Conservation (phyloP, 345 rosid genomes). For the Lenwebbia sp. region DNA sequence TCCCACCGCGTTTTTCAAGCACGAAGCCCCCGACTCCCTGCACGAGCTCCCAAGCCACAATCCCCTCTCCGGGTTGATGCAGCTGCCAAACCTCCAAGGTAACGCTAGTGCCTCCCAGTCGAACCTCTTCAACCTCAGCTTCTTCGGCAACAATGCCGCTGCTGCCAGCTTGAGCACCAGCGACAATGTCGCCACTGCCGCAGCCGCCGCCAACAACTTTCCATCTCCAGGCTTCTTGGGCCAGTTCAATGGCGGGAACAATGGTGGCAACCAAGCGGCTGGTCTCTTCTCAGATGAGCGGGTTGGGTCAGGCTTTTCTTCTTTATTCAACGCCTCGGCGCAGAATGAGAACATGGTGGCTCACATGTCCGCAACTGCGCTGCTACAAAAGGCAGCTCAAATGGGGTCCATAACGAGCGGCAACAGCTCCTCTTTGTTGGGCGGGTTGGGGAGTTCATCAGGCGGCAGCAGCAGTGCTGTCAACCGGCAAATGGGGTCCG, state of each 20-base stretch:
- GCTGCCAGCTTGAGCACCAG: slow-evolving; percentile 11
- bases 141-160: slow-evolving; percentile 26
- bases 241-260: slow-evolving; percentile 7
- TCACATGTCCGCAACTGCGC: slow-evolving; percentile 68
- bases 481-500: background rate
- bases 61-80: slow-evolving; percentile 36
- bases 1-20: slow-evolving; percentile 27
- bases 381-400: slow-evolving; percentile 85
- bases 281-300: slow-evolving; percentile 18
- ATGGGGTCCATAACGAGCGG: slow-evolving; percentile 60
- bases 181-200: slow-evolving; percentile 2
- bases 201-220: background rate
- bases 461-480: slow-evolving; percentile 6
- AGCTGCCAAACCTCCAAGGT: slow-evolving; percentile 34
- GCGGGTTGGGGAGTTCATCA: slow-evolving; percentile 40
- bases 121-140: slow-evolving; percentile 50
- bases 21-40: slow-evolving; percentile 17
- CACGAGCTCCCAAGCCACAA: slow-evolving; percentile 29
- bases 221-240: slow-evolving; percentile 11
- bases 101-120: slow-evolving; percentile 7
- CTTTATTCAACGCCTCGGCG: slow-evolving; percentile 24
- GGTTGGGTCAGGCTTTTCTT: slow-evolving; percentile 21
- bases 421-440: slow-evolving; percentile 31
- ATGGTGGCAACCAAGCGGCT: slow-evolving; percentile 3
- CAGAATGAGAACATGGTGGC: slow-evolving; percentile 31